These are phyloP conservation scores for Meyerozyma athensensis DNA, from an alignment of 1,139 yeast genomes.

Conservation along the genomic window DNA sequence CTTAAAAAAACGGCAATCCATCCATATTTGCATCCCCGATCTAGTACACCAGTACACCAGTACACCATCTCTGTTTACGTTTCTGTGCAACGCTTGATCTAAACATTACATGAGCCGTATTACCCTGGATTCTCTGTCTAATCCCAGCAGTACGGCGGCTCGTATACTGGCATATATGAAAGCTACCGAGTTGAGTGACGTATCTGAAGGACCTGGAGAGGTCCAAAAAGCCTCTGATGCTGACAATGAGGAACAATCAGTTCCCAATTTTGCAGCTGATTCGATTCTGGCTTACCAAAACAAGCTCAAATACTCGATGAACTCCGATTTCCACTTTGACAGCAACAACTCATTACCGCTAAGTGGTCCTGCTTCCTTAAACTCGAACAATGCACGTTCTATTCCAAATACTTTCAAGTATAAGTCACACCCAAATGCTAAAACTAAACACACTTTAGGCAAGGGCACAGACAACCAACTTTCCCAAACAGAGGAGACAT, in stretches of 20 bases:
- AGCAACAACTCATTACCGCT: constrained; percentile 9
- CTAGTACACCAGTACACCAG: background rate
- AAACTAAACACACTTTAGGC: constrained; percentile 31
- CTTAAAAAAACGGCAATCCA: too few relatives aligned
- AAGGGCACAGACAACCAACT: constrained; percentile 4
- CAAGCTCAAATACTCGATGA: constrained; percentile 32
- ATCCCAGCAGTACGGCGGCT: constrained; percentile 20
- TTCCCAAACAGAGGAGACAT: constrained; percentile 2
- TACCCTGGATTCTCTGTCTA: constrained; percentile 21
- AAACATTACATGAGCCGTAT: constrained; percentile 5
- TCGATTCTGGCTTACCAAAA: constrained; percentile 21
- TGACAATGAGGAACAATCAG: background rate
- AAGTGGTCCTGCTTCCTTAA: constrained; percentile 7
- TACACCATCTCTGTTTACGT: constrained; percentile 4
- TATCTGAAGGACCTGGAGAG: constrained; percentile 6
- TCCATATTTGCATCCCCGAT: too few relatives aligned
- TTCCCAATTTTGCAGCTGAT: background rate
- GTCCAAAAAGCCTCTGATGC: background rate
- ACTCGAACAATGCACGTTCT: constrained; percentile 20
- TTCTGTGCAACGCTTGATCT: constrained; percentile 5
- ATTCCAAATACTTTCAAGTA: constrained; percentile 45
- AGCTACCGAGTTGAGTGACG: constrained; percentile 24
- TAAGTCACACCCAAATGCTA: constrained; percentile 45
- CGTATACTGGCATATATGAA: constrained; percentile 20
- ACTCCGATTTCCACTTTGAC: constrained; percentile 27